phyloP scores from a whole-genome alignment of 805 yeast genomes.

The Torulaspora gathmanii region DNA sequence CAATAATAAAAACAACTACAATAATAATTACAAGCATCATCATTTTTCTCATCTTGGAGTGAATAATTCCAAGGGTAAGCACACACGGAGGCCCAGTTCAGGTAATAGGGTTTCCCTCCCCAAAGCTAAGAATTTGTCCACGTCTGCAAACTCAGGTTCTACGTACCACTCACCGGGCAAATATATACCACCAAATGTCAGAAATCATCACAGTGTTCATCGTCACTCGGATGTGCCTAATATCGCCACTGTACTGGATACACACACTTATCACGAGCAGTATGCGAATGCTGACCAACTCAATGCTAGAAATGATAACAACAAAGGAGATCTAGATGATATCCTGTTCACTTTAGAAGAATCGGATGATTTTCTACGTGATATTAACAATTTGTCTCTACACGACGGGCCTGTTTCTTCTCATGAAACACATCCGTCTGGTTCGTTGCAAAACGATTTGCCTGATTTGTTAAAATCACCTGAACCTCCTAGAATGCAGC shows the following conservation, averaged over 20 bases:
- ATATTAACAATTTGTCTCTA: conserved; percentile 24
- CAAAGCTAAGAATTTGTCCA: conserved; percentile 4
- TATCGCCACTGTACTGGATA: conserved; percentile 23
- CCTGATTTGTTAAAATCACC: conserved; percentile 36
- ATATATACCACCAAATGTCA: conserved; percentile 68
- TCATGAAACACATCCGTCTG: neutral
- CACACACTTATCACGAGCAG: conserved; percentile 23
- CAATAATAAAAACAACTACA: conserved; percentile 27
- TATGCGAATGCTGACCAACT: conserved; percentile 11
- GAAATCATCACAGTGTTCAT: conserved; percentile 30
- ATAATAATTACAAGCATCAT: conserved; percentile 11
- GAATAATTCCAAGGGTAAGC: conserved; percentile 4
- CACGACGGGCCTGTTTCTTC: conserved; percentile 15
- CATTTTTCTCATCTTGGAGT: conserved; percentile 2
- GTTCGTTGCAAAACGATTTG: conserved; percentile 14
- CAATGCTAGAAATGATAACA: conserved; percentile 17
- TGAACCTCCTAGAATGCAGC: conserved; percentile 8
- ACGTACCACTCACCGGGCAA: conserved; percentile 45
- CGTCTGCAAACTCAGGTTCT: conserved; percentile 1
- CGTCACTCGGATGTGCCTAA: conserved; percentile 20
- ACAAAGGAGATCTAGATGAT: conserved; percentile 33
- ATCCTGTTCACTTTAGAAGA: conserved; percentile 36
- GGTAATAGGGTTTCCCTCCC: conserved; percentile 16
- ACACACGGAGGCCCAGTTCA: conserved; percentile 21
- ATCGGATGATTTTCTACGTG: conserved; percentile 31